Percentiles rank a stretch among this genome's conserved stretches.
Conservation (phyloP, 768 basidiomycete species). For the Lyophyllum semitale region DNA sequence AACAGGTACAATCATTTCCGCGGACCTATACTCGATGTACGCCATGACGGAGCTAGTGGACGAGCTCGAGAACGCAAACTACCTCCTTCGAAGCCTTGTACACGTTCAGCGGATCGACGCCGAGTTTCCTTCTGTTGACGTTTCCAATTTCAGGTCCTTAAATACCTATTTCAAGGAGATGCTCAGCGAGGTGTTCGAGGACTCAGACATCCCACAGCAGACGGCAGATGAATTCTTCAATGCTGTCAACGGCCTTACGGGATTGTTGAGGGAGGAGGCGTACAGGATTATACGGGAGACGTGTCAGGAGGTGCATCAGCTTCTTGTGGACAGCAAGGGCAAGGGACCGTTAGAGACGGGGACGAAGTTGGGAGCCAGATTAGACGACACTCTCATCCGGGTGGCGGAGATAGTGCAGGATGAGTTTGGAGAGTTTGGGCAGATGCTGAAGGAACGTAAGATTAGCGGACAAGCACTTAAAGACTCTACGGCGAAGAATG, state of each 20-base stretch:
- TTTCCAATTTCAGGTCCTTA: conserved; percentile 23
- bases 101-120: conserved; percentile 31
- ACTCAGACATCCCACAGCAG: conserved; percentile 19
- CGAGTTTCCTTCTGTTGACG: conserved; percentile 25
- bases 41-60: conserved; percentile 25
- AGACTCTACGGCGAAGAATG: conserved; percentile 24
- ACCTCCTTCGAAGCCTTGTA: conserved; percentile 28
- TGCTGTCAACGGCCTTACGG: conserved; percentile 6
- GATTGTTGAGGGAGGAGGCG: conserved; percentile 22
- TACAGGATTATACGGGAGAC: conserved; percentile 24
- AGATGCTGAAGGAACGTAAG: conserved; percentile 24
- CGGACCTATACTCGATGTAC: conserved; percentile 8
- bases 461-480: conserved; percentile 26
- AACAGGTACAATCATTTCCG: conserved; percentile 9
- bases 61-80: conserved; percentile 27
- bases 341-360: conserved; percentile 22
- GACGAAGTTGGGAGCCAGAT: conserved; percentile 16
- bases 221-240: conserved; percentile 14
- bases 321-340: conserved; percentile 22
- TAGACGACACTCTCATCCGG: conserved; percentile 19
- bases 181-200: conserved; percentile 21
- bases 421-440: conserved; percentile 19
- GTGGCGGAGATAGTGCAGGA: conserved; percentile 26
- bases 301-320: conserved; percentile 30
- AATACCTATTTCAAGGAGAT: conserved; percentile 28